Percentiles rank a stretch among this genome's conserved stretches.
These are phyloP conservation scores for Nitzschia sp. DNA, from an alignment of 108 stramenopile genomes.

Conservation along the genomic window DNA sequence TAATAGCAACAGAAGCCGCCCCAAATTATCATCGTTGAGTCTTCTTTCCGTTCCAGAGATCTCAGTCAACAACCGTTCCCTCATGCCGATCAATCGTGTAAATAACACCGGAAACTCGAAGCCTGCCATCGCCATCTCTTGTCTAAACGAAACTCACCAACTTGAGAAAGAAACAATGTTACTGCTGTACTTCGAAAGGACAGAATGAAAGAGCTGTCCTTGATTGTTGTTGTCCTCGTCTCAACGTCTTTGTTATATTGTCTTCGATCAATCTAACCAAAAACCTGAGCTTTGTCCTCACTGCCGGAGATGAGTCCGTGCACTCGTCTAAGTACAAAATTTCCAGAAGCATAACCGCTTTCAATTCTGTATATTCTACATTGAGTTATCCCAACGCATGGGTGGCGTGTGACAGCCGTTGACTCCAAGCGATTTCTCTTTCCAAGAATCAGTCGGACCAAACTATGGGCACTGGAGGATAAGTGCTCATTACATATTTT, in stretches of 20 bases:
- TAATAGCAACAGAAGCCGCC: no score
- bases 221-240: background rate
- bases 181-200: no score
- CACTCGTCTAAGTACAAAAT: conserved; percentile 2
- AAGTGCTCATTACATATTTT: background rate
- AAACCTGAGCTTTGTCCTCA: background rate
- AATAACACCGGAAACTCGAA: background rate
- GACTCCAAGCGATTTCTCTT: background rate
- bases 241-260: background rate
- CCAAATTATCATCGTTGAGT: no score
- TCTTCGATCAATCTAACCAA: no score
- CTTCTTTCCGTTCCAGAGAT: no score
- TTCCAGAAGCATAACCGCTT: background rate
- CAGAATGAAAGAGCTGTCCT: no score
- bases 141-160: background rate
- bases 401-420: conserved; percentile 1
- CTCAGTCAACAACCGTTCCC: no score
- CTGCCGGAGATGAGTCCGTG: background rate
- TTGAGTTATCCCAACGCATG: background rate
- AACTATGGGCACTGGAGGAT: background rate
- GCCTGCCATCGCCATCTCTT: background rate
- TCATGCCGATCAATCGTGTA: background rate
- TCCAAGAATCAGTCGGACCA: background rate
- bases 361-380: background rate
- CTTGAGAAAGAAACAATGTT: background rate